These are phyloP conservation scores for Cystobasidiopsis lactophilus DNA, from an alignment of 768 basidiomycete species.

Conservation along the genomic window DNA sequence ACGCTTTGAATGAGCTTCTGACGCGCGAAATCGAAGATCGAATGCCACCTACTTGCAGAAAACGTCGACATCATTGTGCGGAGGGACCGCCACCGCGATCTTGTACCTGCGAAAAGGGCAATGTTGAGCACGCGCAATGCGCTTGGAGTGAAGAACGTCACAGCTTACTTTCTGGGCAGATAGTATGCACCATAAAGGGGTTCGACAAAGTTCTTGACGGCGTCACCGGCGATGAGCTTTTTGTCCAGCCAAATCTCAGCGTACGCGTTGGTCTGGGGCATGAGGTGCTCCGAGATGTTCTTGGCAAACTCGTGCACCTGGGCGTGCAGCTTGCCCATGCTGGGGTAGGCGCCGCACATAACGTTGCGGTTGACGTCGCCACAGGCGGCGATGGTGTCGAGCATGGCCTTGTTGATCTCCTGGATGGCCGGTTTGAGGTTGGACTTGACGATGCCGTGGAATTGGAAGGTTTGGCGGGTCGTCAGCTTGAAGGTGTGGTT, in stretches of 20 bases:
- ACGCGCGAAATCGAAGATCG: too few relatives aligned
- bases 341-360: slow-evolving; percentile 69
- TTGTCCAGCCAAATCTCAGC: slow-evolving; percentile 99
- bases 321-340: slow-evolving; percentile 61
- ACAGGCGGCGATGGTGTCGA: slow-evolving; percentile 94
- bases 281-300: slow-evolving; percentile 56
- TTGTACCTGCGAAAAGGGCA: slow-evolving; percentile 45
- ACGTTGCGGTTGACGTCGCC: slow-evolving; percentile 71
- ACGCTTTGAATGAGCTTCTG: background rate
- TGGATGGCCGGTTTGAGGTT: slow-evolving; percentile 93
- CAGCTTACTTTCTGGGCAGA: slow-evolving; percentile 53
- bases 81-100: slow-evolving; percentile 85
- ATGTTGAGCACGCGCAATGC: slow-evolving; percentile 7
- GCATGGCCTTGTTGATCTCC: slow-evolving; percentile 67
- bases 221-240: slow-evolving; percentile 82
- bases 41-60: slow-evolving; percentile 34
- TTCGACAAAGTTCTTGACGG: slow-evolving; percentile 67
- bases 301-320: slow-evolving; percentile 69
- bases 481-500: slow-evolving; percentile 90
- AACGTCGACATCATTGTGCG: slow-evolving; percentile 86
- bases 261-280: slow-evolving; percentile 80
- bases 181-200: slow-evolving; percentile 97
- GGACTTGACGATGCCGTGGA: slow-evolving; percentile 94
- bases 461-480: slow-evolving; percentile 95
- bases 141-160: slow-evolving; percentile 27